A percentile compares a stretch with the other conserved stretches of the same genome.
Evolutionary conservation across 345 rosid species (phyloP).

Genomic region (Corymbia maculata): DNA sequence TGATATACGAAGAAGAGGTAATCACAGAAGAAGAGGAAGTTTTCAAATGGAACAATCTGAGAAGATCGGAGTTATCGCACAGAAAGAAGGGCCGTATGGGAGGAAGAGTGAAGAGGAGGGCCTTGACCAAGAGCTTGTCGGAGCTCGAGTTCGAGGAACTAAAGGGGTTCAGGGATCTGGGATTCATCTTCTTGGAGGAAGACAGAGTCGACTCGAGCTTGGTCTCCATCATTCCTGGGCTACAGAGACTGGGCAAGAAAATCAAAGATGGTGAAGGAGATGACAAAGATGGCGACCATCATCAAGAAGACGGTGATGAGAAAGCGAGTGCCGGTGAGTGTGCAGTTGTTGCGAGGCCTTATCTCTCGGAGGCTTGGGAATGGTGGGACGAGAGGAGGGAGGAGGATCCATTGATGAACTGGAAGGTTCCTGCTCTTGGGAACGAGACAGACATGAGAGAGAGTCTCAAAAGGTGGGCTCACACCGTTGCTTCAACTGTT

Average conservation of each 20-base stretch:
- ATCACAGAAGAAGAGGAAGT: background rate
- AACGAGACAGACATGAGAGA: conserved; percentile 56
- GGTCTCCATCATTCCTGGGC: conserved; percentile 65
- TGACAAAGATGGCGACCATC: background rate
- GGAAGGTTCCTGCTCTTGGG: conserved; percentile 38
- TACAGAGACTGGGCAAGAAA: conserved; percentile 41
- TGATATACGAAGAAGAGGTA: conserved; percentile 5
- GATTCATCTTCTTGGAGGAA: conserved; percentile 75
- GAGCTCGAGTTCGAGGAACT: conserved; percentile 73
- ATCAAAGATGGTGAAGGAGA: conserved; percentile 14
- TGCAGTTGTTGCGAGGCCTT: conserved; percentile 39
- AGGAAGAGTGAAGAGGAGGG: conserved; percentile 14
- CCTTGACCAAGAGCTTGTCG: conserved; percentile 42
- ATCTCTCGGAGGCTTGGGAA: conserved; percentile 83
- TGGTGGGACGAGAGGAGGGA: conserved; percentile 11
- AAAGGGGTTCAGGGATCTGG: conserved; percentile 83
- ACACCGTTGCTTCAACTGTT: conserved; percentile 51
- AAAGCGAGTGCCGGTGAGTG: background rate
- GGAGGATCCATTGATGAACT: conserved; percentile 34
- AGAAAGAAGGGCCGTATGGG: background rate
- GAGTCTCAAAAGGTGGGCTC: conserved; percentile 66
- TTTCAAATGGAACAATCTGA: background rate
- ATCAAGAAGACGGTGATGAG: background rate
- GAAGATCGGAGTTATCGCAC: background rate
- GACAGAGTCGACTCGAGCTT: conserved; percentile 50